These are phyloP conservation scores for Tuber aestivum DNA, from an alignment of 495 filamentous ascomycete genomes.

Conservation along the genomic window DNA sequence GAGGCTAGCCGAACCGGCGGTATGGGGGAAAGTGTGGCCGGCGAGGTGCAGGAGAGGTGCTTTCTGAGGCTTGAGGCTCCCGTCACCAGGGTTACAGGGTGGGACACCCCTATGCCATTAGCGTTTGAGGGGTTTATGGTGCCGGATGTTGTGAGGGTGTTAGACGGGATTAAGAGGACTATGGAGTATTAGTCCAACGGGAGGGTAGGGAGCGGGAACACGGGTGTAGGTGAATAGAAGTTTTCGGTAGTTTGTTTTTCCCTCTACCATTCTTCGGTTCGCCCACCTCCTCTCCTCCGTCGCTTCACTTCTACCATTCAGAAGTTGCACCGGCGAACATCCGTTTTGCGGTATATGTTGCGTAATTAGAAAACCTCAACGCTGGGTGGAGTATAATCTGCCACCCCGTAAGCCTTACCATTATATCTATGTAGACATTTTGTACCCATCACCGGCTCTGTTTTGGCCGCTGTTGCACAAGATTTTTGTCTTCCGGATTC, in stretches of 20 bases:
- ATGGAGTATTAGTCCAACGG: constrained; percentile 50
- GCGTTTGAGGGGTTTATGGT: constrained; percentile 80
- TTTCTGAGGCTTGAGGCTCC: constrained; percentile 90
- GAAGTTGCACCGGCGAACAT: background rate
- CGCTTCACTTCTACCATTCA: background rate
- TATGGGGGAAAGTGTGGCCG: constrained; percentile 86
- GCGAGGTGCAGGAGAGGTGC: constrained; percentile 80
- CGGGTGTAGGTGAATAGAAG: background rate
- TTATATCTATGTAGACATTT: background rate
- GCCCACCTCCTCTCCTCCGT: background rate
- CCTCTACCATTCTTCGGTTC: background rate
- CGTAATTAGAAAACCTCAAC: background rate
- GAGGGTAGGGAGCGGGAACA: background rate
- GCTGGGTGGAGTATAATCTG: background rate
- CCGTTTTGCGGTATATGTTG: background rate
- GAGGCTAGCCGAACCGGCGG: constrained; percentile 95
- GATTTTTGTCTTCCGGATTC: background rate
- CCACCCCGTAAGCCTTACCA: background rate
- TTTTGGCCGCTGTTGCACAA: background rate
- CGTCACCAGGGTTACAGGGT: constrained; percentile 82
- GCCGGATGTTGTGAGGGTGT: constrained; percentile 77
- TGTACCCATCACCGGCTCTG: background rate
- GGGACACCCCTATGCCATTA: constrained; percentile 80
- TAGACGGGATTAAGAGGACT: constrained; percentile 57
- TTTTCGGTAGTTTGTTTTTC: background rate